These are phyloP conservation scores for Botrytis pseudocinerea DNA, from an alignment of 2,329 filamentous ascomycete species.

Conservation along the genomic window DNA sequence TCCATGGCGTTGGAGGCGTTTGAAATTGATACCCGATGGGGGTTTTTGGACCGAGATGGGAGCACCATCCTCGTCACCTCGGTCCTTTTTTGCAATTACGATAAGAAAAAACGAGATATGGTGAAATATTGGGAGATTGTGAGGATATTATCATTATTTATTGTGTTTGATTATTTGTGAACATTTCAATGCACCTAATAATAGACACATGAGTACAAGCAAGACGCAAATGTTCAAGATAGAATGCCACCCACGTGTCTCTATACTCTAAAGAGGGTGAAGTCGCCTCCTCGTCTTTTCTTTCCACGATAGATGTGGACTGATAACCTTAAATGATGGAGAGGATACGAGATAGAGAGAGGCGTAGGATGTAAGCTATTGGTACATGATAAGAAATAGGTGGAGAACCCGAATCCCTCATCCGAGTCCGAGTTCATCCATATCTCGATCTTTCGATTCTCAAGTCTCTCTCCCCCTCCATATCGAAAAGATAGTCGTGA, in stretches of 20 bases:
- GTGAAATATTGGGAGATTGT: background rate
- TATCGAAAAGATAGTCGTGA: background rate
- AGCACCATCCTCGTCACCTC: slow-evolving; percentile 7
- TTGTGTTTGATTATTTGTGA: background rate
- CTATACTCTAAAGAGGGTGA: background rate
- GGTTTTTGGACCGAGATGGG: background rate
- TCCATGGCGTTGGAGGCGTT: background rate
- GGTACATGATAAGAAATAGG: background rate
- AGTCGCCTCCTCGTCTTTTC: background rate
- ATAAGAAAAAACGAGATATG: slow-evolving; percentile 1
- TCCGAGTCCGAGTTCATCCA: background rate
- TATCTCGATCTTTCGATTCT: background rate
- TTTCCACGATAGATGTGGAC: background rate
- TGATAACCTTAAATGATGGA: background rate
- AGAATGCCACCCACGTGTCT: background rate
- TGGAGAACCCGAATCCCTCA: background rate
- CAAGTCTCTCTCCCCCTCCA: background rate
- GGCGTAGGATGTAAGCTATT: background rate
- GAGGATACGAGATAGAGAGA: background rate
- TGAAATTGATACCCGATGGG: slow-evolving; percentile 10
- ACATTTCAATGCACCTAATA: background rate
- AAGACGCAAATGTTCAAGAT: background rate
- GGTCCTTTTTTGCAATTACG: background rate
- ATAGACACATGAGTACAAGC: background rate
- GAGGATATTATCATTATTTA: background rate